These are phyloP conservation scores for Globisporangium echinulatum DNA, from an alignment of 352 stramenopile species.

Conservation along the genomic window DNA sequence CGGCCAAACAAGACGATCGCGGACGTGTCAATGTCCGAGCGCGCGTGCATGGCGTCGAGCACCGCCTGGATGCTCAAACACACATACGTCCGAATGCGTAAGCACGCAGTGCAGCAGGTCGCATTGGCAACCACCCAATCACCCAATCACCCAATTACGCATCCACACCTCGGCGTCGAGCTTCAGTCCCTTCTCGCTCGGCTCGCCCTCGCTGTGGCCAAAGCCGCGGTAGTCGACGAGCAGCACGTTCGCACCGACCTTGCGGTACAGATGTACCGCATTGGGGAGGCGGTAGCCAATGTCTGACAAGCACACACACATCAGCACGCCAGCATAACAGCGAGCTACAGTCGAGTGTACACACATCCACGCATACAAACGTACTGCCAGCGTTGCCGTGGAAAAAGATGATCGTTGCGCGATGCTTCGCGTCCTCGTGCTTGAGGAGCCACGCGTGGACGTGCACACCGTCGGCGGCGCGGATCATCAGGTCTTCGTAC, in stretches of 20 bases:
- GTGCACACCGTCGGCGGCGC: constrained; percentile 68
- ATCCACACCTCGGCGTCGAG: constrained; percentile 82
- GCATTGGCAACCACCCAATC: neutral
- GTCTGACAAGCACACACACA: constrained; percentile 31
- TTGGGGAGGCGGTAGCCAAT: constrained; percentile 93
- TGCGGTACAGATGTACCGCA: constrained; percentile 84
- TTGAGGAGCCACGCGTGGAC: constrained; percentile 93
- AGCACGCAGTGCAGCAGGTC: neutral
- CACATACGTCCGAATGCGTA: too few relatives aligned
- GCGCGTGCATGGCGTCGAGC: constrained; percentile 66
- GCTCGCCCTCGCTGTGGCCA: constrained; percentile 84
- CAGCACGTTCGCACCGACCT: constrained; percentile 86
- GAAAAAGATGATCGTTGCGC: constrained; percentile 93
- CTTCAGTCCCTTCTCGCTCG: constrained; percentile 87
- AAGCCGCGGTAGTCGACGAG: constrained; percentile 95
- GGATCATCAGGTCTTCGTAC: constrained; percentile 89
- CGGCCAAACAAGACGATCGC: constrained; percentile 91
- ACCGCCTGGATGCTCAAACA: constrained; percentile 29
- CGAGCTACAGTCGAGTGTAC: too few relatives aligned
- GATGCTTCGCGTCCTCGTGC: constrained; percentile 39
- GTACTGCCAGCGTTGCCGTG: constrained; percentile 92
- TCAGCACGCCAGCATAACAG: too few relatives aligned
- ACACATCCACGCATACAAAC: constrained; percentile 5
- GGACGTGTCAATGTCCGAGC: constrained; percentile 74
- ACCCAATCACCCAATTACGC: neutral